These are phyloP conservation scores for Volvox africanus DNA, from an alignment of 139 green algal species.

Conservation along the genomic window DNA sequence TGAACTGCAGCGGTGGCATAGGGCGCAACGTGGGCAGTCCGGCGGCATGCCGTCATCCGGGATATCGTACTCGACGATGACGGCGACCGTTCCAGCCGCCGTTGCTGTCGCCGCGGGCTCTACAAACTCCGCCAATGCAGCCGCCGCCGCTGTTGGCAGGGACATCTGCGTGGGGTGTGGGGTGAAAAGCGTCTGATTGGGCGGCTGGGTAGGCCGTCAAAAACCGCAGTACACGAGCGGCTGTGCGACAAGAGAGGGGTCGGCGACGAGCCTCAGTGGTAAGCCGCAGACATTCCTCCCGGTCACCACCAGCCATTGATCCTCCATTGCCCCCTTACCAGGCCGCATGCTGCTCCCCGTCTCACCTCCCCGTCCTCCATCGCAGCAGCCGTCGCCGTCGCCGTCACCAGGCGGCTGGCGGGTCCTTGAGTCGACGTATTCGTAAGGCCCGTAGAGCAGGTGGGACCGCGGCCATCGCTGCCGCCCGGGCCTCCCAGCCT, in stretches of 20 bases:
- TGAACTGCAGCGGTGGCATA: constrained; percentile 11
- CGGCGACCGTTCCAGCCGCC: neutral
- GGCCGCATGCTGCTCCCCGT: neutral
- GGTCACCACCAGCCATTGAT: too few species aligned
- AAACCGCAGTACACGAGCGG: neutral
- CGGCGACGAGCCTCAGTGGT: too few species aligned
- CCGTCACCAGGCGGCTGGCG: neutral
- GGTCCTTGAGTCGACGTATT: neutral
- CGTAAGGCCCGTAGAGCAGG: neutral
- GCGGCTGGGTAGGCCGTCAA: neutral
- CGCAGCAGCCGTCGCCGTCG: neutral
- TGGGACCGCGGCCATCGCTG: too few species aligned
- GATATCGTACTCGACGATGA: neutral
- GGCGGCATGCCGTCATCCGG: constrained; percentile 25
- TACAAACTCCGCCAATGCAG: neutral
- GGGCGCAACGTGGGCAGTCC: constrained; percentile 31
- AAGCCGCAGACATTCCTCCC: too few species aligned
- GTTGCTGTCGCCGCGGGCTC: neutral
- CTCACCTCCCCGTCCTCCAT: neutral
- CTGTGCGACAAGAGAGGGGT: too few species aligned
- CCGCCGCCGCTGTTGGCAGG: neutral
- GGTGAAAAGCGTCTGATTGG: too few species aligned
- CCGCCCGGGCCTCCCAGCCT: neutral
- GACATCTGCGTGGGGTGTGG: neutral
- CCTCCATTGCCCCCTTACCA: too few species aligned